Base-by-base conservation (phyloP, 345 rosid species). In the Nephelium lappaceum region DNA sequence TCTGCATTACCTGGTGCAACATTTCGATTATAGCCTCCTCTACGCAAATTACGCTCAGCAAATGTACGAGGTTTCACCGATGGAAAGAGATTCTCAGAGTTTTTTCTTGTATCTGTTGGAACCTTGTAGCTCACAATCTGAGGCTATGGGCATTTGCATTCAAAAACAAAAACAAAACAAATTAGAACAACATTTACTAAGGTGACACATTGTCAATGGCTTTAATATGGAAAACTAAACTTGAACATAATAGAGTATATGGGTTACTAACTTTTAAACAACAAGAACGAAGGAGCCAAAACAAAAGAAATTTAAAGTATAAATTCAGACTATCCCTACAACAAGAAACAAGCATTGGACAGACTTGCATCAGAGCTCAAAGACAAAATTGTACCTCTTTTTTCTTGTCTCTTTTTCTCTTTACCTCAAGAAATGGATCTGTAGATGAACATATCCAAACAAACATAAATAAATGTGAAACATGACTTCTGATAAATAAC, bases 381-480 rank as follows among this genome's bases (percentile, higher is more conserved):
- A 57, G 11, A 24, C 53, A 39, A 69, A 73, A 76, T 5, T 57
- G 11, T 87, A 92, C 98, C 97, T 93, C 97, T 83, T 91, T 93
- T 87, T 90, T 91, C 89, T 84, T 88, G 79, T 92, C 96, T 76
- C 83, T 88, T 84, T 77, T 92, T 67, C 97, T 89, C 86, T 86
- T 91, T 53, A 95, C 98, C 84, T 88, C 95, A 73, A 81, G 97
- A 74, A 91, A 95, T 38, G 98, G 90, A 87, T 93, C 98, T 95
- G 89, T 69, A 71, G 41, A 78, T 68, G 47, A 62, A 42, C 60
- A 73, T 76, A 78, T 8, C 61, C 77, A 39, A 72, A 74, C 41
- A 23, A 31, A 67, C 31, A 36, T 65, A 75, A 74, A 71, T 57
- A 78, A 75, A 72, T 41, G 8, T 21, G 3, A 38, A 51, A 64